Conservation (phyloP, 495 filamentous ascomycete genomes). For the Xylaria intraflava region DNA sequence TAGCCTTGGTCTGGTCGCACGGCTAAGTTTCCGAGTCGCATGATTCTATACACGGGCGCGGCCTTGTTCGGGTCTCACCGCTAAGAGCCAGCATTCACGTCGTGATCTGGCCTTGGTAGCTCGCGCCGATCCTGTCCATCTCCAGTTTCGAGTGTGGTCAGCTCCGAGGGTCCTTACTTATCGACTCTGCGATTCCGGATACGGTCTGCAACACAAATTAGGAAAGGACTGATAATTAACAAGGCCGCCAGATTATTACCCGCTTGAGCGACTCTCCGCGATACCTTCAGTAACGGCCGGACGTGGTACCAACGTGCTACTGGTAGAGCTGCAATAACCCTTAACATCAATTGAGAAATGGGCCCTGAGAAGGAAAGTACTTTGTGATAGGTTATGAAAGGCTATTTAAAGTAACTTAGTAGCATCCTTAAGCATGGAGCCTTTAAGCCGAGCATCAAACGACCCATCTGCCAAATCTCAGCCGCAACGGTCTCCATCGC, state of each 20-base stretch:
- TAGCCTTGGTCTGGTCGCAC: background rate
- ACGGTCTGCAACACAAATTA: background rate
- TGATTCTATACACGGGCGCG: constrained; percentile 5
- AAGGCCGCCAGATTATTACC: background rate
- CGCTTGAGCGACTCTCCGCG: background rate
- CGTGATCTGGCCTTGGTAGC: constrained; percentile 1
- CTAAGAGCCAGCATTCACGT: background rate
- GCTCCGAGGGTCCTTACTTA: background rate
- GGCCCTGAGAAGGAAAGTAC: background rate
- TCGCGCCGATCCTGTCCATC: background rate
- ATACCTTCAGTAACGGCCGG: constrained; percentile 7
- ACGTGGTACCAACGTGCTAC: background rate
- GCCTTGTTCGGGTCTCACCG: constrained; percentile 3
- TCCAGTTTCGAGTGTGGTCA: background rate
- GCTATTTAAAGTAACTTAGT: background rate
- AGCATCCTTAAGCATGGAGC: constrained; percentile 18
- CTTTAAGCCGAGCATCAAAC: constrained; percentile 12
- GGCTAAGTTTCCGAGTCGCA: constrained; percentile 2
- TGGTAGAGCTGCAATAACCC: constrained; percentile 1
- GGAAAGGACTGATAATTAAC: background rate
- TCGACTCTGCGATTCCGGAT: background rate
- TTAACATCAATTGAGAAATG: background rate
- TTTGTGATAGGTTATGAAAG: constrained; percentile 3
- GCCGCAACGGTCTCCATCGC: constrained; percentile 16
- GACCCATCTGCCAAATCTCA: constrained; percentile 16